Evolutionary conservation across 306 rosid species (phyloP).

Genomic region (Pterocarpus santalinus): DNA sequence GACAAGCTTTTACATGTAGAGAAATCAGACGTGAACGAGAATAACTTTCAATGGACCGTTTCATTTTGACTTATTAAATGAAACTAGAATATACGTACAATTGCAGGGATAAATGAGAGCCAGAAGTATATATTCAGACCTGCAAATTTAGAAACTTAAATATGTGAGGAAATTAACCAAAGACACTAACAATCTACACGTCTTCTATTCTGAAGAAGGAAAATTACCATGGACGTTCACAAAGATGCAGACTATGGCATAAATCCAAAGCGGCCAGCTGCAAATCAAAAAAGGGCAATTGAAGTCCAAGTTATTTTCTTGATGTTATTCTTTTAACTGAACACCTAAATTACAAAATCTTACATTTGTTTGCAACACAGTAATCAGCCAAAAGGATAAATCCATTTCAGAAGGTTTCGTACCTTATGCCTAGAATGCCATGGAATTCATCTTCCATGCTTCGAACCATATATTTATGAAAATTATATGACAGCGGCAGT

Average conservation of each 20-base stretch:
- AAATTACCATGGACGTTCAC: slow-evolving; percentile 84
- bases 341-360: background rate
- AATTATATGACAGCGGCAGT: slow-evolving; percentile 81
- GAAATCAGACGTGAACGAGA: slow-evolving; percentile 41
- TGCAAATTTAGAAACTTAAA: slow-evolving; percentile 52
- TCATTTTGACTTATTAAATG: slow-evolving; percentile 37
- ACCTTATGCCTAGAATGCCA: slow-evolving; percentile 97
- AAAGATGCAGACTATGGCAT: slow-evolving; percentile 88
- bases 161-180: slow-evolving; percentile 40
- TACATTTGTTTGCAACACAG: background rate
- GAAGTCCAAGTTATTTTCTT: slow-evolving; percentile 31
- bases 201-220: slow-evolving; percentile 9
- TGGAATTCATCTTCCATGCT: slow-evolving; percentile 99
- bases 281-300: slow-evolving; percentile 45
- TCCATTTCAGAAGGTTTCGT: slow-evolving; percentile 39
- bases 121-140: slow-evolving; percentile 94
- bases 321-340: slow-evolving; percentile 10
- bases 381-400: slow-evolving; percentile 19
- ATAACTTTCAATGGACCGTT: background rate
- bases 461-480: slow-evolving; percentile 88
- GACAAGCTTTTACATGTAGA: slow-evolving; percentile 73
- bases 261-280: slow-evolving; percentile 96
- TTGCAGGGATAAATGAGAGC: slow-evolving; percentile 96
- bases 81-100: slow-evolving; percentile 65
- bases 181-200: slow-evolving; percentile 9